Evolutionary conservation across 1,284 basidiomycete genomes (phyloP).

Genomic region (Psilocybe mexicana): DNA sequence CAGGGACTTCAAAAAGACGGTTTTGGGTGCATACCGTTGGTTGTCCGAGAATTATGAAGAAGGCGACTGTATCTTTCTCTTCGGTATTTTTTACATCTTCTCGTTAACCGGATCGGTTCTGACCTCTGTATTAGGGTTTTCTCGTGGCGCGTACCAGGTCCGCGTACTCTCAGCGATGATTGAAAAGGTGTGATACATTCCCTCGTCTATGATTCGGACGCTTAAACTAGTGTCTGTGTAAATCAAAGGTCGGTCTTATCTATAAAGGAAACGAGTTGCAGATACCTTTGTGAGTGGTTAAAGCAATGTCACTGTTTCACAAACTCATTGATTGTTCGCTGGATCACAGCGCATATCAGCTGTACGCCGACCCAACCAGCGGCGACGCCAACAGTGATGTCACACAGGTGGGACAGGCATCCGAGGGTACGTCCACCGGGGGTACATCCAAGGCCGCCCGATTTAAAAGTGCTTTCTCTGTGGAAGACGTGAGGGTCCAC

Average conservation of each 20-base stretch:
- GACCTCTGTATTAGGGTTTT: slow-evolving; percentile 11
- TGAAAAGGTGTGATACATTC: slow-evolving; percentile 3
- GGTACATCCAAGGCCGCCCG: slow-evolving; percentile 1
- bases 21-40: slow-evolving; percentile 41
- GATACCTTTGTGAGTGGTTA: slow-evolving; percentile 8
- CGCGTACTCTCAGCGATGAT: slow-evolving; percentile 19
- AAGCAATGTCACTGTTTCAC: not conserved
- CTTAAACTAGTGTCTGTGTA: not conserved
- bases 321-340: not conserved
- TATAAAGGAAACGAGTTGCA: slow-evolving; percentile 14
- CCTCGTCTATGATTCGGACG: too few species aligned
- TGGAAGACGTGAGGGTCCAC: slow-evolving; percentile 29
- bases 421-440: not conserved
- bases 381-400: not conserved
- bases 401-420: not conserved
- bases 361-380: slow-evolving; percentile 11
- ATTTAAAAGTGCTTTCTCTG: slow-evolving; percentile 15
- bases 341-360: slow-evolving; percentile 9
- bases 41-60: slow-evolving; percentile 35
- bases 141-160: slow-evolving; percentile 21
- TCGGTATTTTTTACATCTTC: slow-evolving; percentile 29
- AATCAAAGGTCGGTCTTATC: slow-evolving; percentile 13
- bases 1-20: slow-evolving; percentile 35
- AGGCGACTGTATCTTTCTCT: slow-evolving; percentile 37
- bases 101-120: not conserved